Base-by-base conservation (phyloP, 208 protist species). In the Phytomonas francai region DNA sequence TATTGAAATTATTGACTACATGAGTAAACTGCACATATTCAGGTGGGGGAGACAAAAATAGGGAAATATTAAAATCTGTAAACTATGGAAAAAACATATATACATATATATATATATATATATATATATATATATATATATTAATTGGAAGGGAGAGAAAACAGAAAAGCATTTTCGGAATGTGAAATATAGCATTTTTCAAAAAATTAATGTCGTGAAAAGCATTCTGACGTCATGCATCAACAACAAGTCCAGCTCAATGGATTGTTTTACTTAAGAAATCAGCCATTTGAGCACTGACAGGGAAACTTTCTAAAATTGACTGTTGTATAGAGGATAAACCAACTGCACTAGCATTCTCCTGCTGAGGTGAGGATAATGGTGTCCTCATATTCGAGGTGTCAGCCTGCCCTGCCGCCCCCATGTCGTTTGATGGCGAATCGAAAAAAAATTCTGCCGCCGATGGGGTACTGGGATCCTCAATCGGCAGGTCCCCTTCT, bases 111-210 rank as follows among this genome's bases (percentile, higher is more conserved):
- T 57, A 57, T 57, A 57, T 57, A 57, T 57, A 27, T 27, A 57
- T 57, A 57, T 57, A 57, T 57, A 57, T 25, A 57, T 25, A 57
- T 27, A 57, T 25, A 57, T 57, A 57, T 57, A 57, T 27, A 27
- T 57, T 57, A 25, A 27, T 22, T 25, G 22, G 28, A 9, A 12
- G 29, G 31, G 31, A 12, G 9, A 60, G 57, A 9, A 62, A 62
- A 12, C 30, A 62, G 30, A 39, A 62, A 62, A 39, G 7, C 16
- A 42, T 42, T 3, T 19, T 33, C 31, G 4, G 34, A 42, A 62
- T 9, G 16, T 42, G 14, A 22, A 62, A 42, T 22, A 22, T 9
- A 3, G 16, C 22, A 25, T 22, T 27, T 27, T 57, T 57, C 49
- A 57, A 57, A 27, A 57, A 57, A 57, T 57, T 27, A 27, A 57